Evolutionary conservation across 805 yeast genomes (phyloP), one percentile per base, ranked within the genome.

Genomic region (Wickerhamiella lipophila): DNA sequence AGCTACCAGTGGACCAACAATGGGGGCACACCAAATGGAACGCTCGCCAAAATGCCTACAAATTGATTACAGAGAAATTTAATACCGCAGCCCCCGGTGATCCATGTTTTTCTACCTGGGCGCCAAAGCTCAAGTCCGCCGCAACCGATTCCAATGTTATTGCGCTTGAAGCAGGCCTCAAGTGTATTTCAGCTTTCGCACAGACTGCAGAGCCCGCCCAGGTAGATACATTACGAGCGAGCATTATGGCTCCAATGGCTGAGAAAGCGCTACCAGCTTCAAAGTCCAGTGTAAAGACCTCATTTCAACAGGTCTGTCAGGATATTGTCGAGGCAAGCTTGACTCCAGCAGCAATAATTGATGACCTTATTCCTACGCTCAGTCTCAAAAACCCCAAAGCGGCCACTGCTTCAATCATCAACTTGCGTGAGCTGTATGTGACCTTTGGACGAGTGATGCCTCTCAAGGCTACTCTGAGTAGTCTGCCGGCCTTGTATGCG

Each of bases 81-180:
- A 68, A 72, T 43, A 74, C 84, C 1, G 70, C 77, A 2, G 69
- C 70, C 52, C 79, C 74, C 50, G 61, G 69, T n/a, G 85, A 77
- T 54, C 71, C 65, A 2, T 71, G 78, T 43, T 79, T 82, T 57
- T 64, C 63, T 19, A 68, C 68, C 2, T 77, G 74, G 59, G 60
- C 76, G 52, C 59, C 64, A 15, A 73, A 70, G 49, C 68, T 79
- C 57, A 78, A 75, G 55, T 69, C 70, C 55, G 72, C 80, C 36
- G 79, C 83, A 6, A 70, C 76, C 2, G 98, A 92, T 61, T 63
- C 81, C 27, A 92, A 92, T 60, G 96, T 87, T 16, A 92, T 82
- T 15, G 95, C 97, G 0, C 95, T 87, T 55, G 97, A 92, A 59
- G 68, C 81, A 1, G 97, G 85, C 3, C 67, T 86, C 18, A 61